phyloP scores from a whole-genome alignment of 352 stramenopile species.

The Phytophthora agathidicida region DNA sequence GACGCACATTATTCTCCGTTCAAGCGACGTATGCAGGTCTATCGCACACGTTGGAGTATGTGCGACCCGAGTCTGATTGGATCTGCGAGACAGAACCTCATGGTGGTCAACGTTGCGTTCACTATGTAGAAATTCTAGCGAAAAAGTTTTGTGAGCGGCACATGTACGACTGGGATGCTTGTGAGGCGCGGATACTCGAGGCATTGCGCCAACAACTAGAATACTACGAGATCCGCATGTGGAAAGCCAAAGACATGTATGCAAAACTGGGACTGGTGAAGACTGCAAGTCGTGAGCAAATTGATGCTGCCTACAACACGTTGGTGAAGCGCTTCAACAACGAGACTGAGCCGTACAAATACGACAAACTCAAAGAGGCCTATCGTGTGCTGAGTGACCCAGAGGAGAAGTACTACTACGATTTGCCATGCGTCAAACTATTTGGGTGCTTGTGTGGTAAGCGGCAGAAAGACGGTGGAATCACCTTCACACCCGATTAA shows the following conservation, averaged over 20 bases:
- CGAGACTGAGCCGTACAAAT: conserved; percentile 83
- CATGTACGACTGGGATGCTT: conserved; percentile 71
- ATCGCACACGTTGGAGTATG: conserved; percentile 74
- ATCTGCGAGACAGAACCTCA: conserved; percentile 52
- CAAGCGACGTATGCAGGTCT: conserved; percentile 78
- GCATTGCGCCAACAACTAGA: conserved; percentile 69
- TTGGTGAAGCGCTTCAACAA: conserved; percentile 89
- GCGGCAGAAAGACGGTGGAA: conserved; percentile 76
- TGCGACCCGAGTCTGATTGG: conserved; percentile 83
- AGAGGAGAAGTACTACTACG: conserved; percentile 88
- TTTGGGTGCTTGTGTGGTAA: conserved; percentile 83
- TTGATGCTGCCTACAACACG: conserved; percentile 81
- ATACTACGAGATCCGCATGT: conserved; percentile 77
- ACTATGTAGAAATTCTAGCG: conserved; percentile 74
- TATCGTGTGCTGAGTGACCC: conserved; percentile 80
- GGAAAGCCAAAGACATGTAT: conserved; percentile 80
- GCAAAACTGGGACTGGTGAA: conserved; percentile 83
- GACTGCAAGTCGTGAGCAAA: conserved; percentile 69
- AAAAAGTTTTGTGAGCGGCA: conserved; percentile 75
- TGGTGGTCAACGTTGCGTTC: conserved; percentile 68
- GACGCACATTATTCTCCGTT: conserved; percentile 78
- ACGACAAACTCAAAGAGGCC: conserved; percentile 80
- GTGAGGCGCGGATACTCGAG: conserved; percentile 61
- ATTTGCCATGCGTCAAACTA: conserved; percentile 84
- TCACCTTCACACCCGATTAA: conserved; percentile 79